Evolutionary conservation across 345 rosid species (phyloP).

Genomic region (Fremontodendron californicum): DNA sequence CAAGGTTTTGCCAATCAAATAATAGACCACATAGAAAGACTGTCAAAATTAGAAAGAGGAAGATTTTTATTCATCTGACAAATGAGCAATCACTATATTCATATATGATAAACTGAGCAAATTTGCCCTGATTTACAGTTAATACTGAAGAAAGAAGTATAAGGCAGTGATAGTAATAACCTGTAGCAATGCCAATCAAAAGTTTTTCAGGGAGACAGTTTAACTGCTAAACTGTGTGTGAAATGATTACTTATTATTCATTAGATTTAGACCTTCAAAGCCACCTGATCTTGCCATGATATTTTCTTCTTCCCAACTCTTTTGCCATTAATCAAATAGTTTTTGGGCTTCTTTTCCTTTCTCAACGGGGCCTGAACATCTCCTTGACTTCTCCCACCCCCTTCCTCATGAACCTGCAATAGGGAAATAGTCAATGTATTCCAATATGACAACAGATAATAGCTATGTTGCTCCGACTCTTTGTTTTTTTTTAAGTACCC

Average conservation of each 20-base stretch:
- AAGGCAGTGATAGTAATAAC: not conserved
- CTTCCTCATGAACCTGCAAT: conserved; percentile 17
- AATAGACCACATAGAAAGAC: not conserved
- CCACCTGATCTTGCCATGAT: conserved; percentile 40
- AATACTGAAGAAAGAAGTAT: not conserved
- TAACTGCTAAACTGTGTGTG: not conserved
- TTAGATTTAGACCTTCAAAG: conserved; percentile 11
- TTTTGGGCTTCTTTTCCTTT: conserved; percentile 20
- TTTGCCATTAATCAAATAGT: conserved; percentile 10
- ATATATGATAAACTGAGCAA: conserved; percentile 5
- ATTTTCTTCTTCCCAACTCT: conserved; percentile 33
- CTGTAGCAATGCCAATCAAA: conserved; percentile 4
- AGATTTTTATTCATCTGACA: not conserved
- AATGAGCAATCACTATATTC: conserved; percentile 3
- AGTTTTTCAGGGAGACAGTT: not conserved
- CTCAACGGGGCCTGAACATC: conserved; percentile 9
- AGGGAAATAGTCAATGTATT: not conserved
- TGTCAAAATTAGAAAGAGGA: not conserved
- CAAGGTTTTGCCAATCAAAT: not conserved
- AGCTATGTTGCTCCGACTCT: too few species aligned
- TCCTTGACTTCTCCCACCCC: not conserved
- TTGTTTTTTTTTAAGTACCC: too few species aligned
- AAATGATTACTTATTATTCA: not conserved
- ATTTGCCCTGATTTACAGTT: conserved; percentile 9
- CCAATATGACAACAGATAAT: not conserved